phyloP scores from a whole-genome alignment of 768 basidiomycete genomes.

The Leucogyrophana mollusca region DNA sequence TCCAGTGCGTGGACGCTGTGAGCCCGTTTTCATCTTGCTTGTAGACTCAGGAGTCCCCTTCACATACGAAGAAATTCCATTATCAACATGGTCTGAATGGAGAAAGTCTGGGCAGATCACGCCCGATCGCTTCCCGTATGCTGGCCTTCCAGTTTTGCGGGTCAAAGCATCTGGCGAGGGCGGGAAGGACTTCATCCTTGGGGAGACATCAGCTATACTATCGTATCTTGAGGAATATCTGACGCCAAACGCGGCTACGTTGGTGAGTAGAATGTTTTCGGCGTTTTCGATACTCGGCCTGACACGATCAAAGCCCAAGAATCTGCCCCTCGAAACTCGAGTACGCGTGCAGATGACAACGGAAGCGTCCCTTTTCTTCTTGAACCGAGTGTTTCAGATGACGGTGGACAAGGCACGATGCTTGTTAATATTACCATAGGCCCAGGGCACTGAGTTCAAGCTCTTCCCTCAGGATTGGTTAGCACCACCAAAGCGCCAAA shows the following conservation, averaged over 20 bases:
- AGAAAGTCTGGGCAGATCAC: conserved; percentile 14
- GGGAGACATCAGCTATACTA: conserved; percentile 24
- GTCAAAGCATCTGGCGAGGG: conserved; percentile 8
- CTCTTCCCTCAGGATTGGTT: conserved; percentile 16
- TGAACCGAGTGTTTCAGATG: conserved; percentile 3
- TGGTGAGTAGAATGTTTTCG: conserved; percentile 9
- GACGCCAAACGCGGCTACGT: conserved; percentile 7
- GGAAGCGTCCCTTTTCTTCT: conserved; percentile 25
- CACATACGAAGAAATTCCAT: conserved; percentile 15
- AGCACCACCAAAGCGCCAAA: conserved; percentile 17
- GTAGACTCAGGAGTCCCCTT: conserved; percentile 22
- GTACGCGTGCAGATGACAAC: conserved; percentile 16
- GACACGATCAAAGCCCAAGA: background rate
- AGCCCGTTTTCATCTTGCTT: conserved; percentile 24
- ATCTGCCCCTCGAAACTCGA: conserved; percentile 17
- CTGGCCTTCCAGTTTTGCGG: conserved; percentile 22
- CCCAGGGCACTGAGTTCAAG: background rate
- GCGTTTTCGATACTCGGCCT: too few relatives aligned
- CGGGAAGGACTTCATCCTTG: conserved; percentile 15
- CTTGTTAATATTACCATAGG: background rate
- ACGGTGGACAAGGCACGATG: conserved; percentile 10
- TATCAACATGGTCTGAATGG: conserved; percentile 13
- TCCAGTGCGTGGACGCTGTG: conserved; percentile 20
- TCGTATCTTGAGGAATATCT: conserved; percentile 20
- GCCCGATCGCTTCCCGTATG: conserved; percentile 19